Evolutionary conservation across 768 basidiomycete species (phyloP), one percentile per base, ranked within the genome.

Genomic region (Trametes meyenii): DNA sequence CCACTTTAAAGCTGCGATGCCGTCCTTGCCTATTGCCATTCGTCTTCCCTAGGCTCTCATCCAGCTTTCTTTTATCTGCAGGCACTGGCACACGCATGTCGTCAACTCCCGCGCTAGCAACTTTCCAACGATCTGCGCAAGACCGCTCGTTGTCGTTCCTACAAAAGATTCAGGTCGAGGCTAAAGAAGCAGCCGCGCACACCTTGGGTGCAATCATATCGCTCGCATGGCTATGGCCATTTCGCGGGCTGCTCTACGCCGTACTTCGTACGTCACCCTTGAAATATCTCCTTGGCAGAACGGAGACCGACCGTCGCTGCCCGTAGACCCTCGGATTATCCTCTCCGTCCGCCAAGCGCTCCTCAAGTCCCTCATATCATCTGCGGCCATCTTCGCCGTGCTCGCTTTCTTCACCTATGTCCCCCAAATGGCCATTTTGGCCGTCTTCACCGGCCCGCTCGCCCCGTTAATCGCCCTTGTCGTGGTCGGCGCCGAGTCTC

Each of bases 341-440:
- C 53, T 69, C 35, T 66, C 69, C 21, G 68, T 70, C 13, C 67
- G 66, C 17, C 76, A 78, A 11, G 71, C 79, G 6, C 64, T 81
- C 51, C 49, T 75, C 54, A 82, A 79, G 65, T 76, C 76, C 16
- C 66, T 79, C 16, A 5, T 71, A 26, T 66, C 75, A 29, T 80
- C 80, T 5, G 64, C 75, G 39, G 72, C 70, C 4, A 75, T 81
- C 49, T 81, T 81, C 40, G 61, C 61, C 23, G 74, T 70, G n/a
- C 67, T 87, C 65, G 85, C 86, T 66, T 71, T 80, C 66, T 80
- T 85, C 73, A 82, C 83, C 19, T 90, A 86, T 74, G 66, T 88
- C 10, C 89, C 89, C 2, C 87, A 88, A 68, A 82, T 85, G 38
- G 85, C 84, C 43, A 70, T 89, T 49, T 83, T 87, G 40, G 81